Conservation (phyloP, 768 basidiomycete species). For the Collybia sordida region DNA sequence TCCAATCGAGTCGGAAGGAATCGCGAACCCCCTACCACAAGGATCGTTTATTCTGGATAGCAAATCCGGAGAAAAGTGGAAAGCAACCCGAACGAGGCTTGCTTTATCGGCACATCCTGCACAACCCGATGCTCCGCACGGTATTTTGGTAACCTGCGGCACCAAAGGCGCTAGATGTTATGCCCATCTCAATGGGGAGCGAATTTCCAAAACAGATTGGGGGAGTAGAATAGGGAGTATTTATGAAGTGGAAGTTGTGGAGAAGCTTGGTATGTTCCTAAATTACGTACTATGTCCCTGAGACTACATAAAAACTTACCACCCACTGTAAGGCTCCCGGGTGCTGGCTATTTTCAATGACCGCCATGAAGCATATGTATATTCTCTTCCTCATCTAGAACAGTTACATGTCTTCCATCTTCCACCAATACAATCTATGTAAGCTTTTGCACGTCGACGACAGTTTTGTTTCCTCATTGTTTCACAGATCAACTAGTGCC, state of each 20-base stretch:
- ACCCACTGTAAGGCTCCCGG: slow-evolving; percentile 37
- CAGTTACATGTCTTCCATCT: slow-evolving; percentile 45
- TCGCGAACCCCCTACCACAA: slow-evolving; percentile 43
- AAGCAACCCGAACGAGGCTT: slow-evolving; percentile 44
- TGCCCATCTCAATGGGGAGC: slow-evolving; percentile 62
- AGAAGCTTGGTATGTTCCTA: slow-evolving; percentile 52
- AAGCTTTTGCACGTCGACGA: slow-evolving; percentile 10
- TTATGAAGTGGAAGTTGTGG: slow-evolving; percentile 52
- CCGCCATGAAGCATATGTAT: slow-evolving; percentile 45
- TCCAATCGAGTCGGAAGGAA: slow-evolving; percentile 34
- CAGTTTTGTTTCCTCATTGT: background rate
- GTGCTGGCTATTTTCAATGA: slow-evolving; percentile 60
- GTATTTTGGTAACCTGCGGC: slow-evolving; percentile 50
- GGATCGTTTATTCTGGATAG: slow-evolving; percentile 56
- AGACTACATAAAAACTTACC: slow-evolving; percentile 3
- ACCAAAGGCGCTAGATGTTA: slow-evolving; percentile 56
- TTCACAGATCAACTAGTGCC: slow-evolving; percentile 12
- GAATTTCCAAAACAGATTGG: slow-evolving; percentile 69
- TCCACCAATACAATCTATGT: slow-evolving; percentile 33
- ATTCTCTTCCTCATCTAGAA: slow-evolving; percentile 67
- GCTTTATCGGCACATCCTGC: slow-evolving; percentile 28
- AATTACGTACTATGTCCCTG: background rate
- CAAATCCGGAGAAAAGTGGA: slow-evolving; percentile 45
- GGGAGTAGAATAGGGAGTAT: slow-evolving; percentile 49
- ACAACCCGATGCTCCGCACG: slow-evolving; percentile 18